Evolutionary conservation across 164 flowering plant genomes (phyloP).

Genomic region (Aristolochia californica): DNA sequence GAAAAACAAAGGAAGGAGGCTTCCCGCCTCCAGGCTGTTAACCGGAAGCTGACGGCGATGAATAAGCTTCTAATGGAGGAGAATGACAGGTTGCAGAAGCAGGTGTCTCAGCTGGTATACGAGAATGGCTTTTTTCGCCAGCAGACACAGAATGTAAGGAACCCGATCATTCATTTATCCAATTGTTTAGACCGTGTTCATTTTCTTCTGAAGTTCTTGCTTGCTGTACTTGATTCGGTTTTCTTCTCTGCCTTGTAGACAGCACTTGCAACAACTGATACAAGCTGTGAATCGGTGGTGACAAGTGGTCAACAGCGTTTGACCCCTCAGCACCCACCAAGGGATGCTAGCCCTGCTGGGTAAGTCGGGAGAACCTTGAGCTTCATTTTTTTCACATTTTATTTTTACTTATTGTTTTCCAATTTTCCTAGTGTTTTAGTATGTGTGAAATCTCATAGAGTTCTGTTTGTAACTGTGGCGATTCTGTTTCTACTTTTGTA

Average conservation of each 20-base stretch:
- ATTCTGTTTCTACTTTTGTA: slow-evolving; percentile 26
- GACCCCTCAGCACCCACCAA: slow-evolving; percentile 86
- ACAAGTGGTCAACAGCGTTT: slow-evolving; percentile 80
- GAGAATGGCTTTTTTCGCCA: slow-evolving; percentile 87
- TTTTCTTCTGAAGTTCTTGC: background rate
- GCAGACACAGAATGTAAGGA: slow-evolving; percentile 56
- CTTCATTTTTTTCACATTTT: background rate
- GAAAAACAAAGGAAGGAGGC: slow-evolving; percentile 96
- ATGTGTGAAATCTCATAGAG: background rate
- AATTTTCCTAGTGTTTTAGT: background rate
- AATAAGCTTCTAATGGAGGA: slow-evolving; percentile 95
- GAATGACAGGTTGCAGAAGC: slow-evolving; percentile 92
- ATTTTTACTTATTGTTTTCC: background rate
- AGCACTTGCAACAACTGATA: slow-evolving; percentile 63
- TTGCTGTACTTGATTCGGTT: background rate
- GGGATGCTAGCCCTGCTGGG: slow-evolving; percentile 99
- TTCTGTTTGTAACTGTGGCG: slow-evolving; percentile 11
- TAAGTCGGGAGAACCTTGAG: slow-evolving; percentile 26
- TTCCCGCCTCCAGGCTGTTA: slow-evolving; percentile 78
- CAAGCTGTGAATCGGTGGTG: slow-evolving; percentile 94
- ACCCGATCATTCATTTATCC: background rate
- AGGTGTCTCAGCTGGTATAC: slow-evolving; percentile 84
- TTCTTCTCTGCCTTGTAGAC: slow-evolving; percentile 31
- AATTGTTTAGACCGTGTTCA: background rate
- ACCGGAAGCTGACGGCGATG: slow-evolving; percentile 86